A percentile compares a stretch with the other conserved stretches of the same genome.
These are phyloP conservation scores for Spathaspora sp. DNA, from an alignment of 1,139 yeast genomes.

Conservation along the genomic window DNA sequence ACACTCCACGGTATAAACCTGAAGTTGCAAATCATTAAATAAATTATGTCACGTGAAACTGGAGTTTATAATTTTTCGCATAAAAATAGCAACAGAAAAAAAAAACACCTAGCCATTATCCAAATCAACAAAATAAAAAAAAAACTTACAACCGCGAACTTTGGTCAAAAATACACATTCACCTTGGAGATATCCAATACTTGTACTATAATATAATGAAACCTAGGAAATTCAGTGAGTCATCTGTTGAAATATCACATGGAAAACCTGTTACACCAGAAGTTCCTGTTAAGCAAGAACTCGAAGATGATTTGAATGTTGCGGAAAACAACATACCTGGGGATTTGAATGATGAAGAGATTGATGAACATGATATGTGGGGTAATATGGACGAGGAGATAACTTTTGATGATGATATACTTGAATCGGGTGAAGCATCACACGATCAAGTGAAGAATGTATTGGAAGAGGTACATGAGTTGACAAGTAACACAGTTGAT, in stretches of 20 bases:
- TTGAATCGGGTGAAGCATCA: background rate
- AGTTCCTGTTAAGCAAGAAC: background rate
- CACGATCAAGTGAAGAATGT: background rate
- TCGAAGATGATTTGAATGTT: background rate
- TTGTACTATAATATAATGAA: background rate
- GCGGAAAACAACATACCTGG: background rate
- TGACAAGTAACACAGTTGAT: background rate
- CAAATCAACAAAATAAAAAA: background rate
- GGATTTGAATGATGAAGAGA: background rate
- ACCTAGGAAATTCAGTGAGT: background rate
- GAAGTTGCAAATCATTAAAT: background rate
- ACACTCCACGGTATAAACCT: no score
- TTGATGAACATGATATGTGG: background rate
- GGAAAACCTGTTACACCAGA: background rate
- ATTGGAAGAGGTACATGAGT: background rate
- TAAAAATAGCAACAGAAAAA: background rate
- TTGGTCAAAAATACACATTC: background rate
- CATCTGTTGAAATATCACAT: background rate
- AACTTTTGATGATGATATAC: background rate
- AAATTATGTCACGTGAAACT: background rate
- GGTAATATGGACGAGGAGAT: background rate
- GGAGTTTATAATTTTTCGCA: background rate
- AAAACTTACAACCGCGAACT: background rate
- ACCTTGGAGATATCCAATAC: background rate
- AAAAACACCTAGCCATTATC: slow-evolving; percentile 1